Evolutionary conservation across 2,329 filamentous ascomycete species (phyloP), one percentile per base, ranked within the genome.

Genomic region (Metarhizium album): DNA sequence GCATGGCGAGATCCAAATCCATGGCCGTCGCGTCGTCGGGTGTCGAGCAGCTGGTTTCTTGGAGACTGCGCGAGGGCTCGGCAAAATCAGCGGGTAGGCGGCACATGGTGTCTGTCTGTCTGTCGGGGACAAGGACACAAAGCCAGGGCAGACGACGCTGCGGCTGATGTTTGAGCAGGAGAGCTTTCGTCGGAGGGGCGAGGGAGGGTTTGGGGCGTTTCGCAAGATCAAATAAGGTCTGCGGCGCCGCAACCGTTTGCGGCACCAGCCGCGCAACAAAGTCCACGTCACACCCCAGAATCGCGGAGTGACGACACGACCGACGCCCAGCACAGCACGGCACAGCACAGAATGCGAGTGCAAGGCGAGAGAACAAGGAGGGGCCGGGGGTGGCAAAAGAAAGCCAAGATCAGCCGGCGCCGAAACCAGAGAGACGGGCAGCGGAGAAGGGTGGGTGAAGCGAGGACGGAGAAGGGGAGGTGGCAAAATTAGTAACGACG

Each of bases 1-100:
- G 66, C 67, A 70, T 67, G 46, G 64, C 58, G 13, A 71, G 60
- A 52, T 70, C 64, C 33, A 71, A 48, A 48, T 67, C 63, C 52
- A 63, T 58, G 47, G 62, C 60, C 52, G 63, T 62, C 42, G 55
- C 52, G 37, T 65, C 61, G 51, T 63, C 62, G 6, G 61, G 62
- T 24, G 62, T 60, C 11, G 64, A 53, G 48, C 49, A 56, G 47
- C 60, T 60, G 23, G 63, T 57, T 38, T 70, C 69, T 50, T 72
- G 64, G 43, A 64, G 61, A 55, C 66, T 70, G 58, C 66, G 69
- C 60, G 66, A 63, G 37, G 70, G 64, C 49, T 74, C 71, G 45
- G 67, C 64, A 48, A 73, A 54, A 57, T 73, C 68, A 52, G 62
- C 52, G 24, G 71, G 72, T 49, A 62, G 62, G 55, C 69, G 70